phyloP scores from a whole-genome alignment of 768 basidiomycete species.

The Tylopilus sp. region DNA sequence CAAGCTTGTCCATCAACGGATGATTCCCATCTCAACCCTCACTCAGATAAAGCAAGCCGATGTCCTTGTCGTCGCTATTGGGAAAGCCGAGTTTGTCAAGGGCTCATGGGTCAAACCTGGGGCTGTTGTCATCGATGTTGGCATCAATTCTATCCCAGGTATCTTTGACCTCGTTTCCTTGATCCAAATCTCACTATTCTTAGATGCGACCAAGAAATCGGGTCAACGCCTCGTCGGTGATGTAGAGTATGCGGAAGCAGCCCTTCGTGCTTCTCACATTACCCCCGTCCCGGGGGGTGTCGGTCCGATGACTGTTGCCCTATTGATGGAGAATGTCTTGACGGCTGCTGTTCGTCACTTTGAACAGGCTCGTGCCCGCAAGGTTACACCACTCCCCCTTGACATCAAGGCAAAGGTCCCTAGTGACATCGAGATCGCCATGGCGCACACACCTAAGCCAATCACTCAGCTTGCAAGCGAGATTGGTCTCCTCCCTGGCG shows the following conservation, averaged over 20 bases:
- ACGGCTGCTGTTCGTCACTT: slow-evolving; percentile 80
- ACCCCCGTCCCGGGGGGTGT: slow-evolving; percentile 99
- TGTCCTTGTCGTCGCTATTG: slow-evolving; percentile 95
- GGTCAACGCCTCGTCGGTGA: slow-evolving; percentile 96
- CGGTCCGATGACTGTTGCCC: slow-evolving; percentile 99
- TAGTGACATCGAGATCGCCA: slow-evolving; percentile 94
- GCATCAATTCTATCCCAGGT: slow-evolving; percentile 95
- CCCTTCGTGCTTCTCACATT: slow-evolving; percentile 78
- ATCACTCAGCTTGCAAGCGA: slow-evolving; percentile 80
- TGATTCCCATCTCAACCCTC: slow-evolving; percentile 1
- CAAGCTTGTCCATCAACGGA: slow-evolving; percentile 2
- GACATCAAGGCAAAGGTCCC: slow-evolving; percentile 84
- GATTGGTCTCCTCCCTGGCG: slow-evolving; percentile 80
- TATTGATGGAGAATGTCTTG: slow-evolving; percentile 95
- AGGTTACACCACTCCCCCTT: slow-evolving; percentile 76
- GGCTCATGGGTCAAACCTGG: slow-evolving; percentile 96
- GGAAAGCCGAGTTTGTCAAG: slow-evolving; percentile 84
- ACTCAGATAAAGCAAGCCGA: slow-evolving; percentile 79
- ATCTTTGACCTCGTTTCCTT: slow-evolving; percentile 12
- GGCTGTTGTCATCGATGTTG: slow-evolving; percentile 95
- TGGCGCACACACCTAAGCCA: slow-evolving; percentile 91
- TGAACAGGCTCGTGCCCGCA: slow-evolving; percentile 61
- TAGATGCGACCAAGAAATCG: slow-evolving; percentile 88
- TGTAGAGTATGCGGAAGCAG: slow-evolving; percentile 82
- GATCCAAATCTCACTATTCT: not conserved